Percentiles rank a stretch among this genome's conserved stretches.
These are phyloP conservation scores for Saccharomyces hybrid DNA, from an alignment of 1,139 yeast genomes.

Conservation along the genomic window DNA sequence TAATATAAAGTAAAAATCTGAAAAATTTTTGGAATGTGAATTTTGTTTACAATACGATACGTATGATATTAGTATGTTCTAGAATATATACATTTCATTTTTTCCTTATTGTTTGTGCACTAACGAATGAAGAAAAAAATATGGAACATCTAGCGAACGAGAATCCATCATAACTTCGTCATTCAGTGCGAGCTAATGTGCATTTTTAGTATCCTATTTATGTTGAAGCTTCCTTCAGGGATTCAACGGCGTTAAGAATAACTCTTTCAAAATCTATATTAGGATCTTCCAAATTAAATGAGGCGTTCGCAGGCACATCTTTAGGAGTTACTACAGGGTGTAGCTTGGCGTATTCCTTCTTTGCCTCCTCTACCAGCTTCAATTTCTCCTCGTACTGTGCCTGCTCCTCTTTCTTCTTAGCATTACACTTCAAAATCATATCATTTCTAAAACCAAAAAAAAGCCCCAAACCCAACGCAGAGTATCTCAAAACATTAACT, in stretches of 20 bases:
- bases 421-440: constrained; percentile 54
- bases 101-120: neutral
- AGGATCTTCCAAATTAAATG: constrained; percentile 77
- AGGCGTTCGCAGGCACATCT: constrained; percentile 21
- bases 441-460: constrained; percentile 87
- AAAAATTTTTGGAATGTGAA: neutral
- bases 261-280: constrained; percentile 70
- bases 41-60: neutral
- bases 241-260: constrained; percentile 41
- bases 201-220: neutral
- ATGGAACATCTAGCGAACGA: neutral
- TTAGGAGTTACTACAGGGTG: constrained; percentile 33
- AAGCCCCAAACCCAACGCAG: constrained; percentile 84
- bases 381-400: constrained; percentile 58
- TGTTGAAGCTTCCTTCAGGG: constrained; percentile 7
- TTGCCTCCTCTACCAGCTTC: constrained; percentile 78
- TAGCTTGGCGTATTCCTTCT: constrained; percentile 73
- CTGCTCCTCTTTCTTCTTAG: constrained; percentile 49
- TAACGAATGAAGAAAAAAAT: neutral
- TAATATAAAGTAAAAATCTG: neutral
- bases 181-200: neutral
- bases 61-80: neutral
- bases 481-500: constrained; percentile 74
- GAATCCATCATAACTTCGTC: neutral
- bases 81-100: neutral